Evolutionary conservation across 1,139 yeast species (phyloP).

Genomic region (Geotrichum cucujoidarum): DNA sequence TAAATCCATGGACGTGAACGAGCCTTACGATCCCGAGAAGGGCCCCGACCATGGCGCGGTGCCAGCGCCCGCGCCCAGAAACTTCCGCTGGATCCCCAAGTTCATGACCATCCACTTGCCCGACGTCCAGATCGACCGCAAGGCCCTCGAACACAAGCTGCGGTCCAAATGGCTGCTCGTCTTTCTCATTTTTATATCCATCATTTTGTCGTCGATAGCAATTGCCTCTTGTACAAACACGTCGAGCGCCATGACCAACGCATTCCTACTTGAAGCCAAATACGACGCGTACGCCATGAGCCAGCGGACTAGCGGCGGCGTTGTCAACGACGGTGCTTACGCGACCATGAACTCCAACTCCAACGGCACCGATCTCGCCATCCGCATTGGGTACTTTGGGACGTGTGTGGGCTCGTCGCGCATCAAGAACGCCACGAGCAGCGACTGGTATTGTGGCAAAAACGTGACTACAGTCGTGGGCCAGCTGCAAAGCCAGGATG

Average conservation of each 20-base stretch:
- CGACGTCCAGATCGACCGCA: conserved; percentile 16
- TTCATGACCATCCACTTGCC: conserved; percentile 12
- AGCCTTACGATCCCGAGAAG: conserved; percentile 1
- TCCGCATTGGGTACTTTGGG: conserved; percentile 31
- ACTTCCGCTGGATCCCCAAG: conserved; percentile 8
- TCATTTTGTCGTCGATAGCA: conserved; percentile 25
- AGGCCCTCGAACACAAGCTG: conserved; percentile 17
- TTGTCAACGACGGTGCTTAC: conserved; percentile 26
- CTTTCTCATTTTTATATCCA: conserved; percentile 24
- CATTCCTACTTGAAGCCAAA: conserved; percentile 26
- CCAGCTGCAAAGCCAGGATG: conserved; percentile 14
- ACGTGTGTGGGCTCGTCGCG: conserved; percentile 25
- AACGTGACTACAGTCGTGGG: conserved; percentile 22
- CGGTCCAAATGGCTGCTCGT: conserved; percentile 25
- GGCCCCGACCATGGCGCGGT: not conserved
- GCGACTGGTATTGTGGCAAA: conserved; percentile 28
- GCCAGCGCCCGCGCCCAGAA: not conserved
- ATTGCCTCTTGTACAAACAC: conserved; percentile 28
- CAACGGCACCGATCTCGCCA: conserved; percentile 21
- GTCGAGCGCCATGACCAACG: conserved; percentile 23
- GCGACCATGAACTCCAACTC: conserved; percentile 15
- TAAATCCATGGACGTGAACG: not conserved
- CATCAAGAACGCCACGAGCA: conserved; percentile 12
- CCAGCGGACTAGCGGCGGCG: conserved; percentile 20
- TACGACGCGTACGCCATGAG: conserved; percentile 24